A percentile compares a stretch with the other conserved stretches of the same genome.
phyloP scores from a whole-genome alignment of 164 flowering plant species.

The Chloranthus sessilifolius region DNA sequence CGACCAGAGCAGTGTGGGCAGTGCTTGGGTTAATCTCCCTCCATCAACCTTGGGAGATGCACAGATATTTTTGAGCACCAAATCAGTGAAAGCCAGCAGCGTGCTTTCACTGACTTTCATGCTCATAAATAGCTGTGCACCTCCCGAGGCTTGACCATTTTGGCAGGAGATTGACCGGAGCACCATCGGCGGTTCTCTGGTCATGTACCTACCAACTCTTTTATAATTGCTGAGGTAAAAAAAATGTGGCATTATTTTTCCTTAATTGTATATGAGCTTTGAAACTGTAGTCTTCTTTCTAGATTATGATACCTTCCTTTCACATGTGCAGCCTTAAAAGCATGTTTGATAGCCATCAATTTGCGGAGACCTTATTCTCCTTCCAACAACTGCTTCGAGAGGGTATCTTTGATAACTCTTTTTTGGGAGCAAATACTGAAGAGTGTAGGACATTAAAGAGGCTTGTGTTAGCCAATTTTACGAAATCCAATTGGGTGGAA shows the following conservation, averaged over 20 bases:
- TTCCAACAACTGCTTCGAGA: slow-evolving; percentile 75
- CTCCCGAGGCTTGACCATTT: too few species aligned
- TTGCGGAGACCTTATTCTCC: slow-evolving; percentile 56
- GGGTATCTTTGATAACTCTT: slow-evolving; percentile 70
- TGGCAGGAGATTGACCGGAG: too few species aligned
- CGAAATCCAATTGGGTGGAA: slow-evolving; percentile 78
- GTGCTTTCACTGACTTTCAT: too few species aligned
- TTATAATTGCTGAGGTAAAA: too few species aligned
- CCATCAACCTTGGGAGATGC: too few species aligned
- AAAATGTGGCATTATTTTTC: neutral
- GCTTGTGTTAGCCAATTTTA: slow-evolving; percentile 43
- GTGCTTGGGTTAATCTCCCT: too few species aligned
- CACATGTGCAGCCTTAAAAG: slow-evolving; percentile 52
- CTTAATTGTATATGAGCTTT: neutral
- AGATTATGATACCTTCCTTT: neutral
- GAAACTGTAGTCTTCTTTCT: neutral
- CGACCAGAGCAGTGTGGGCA: too few species aligned
- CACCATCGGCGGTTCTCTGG: too few species aligned
- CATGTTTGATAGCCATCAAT: slow-evolving; percentile 71
- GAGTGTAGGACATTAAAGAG: slow-evolving; percentile 58
- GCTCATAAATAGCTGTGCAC: too few species aligned
- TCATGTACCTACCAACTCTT: too few species aligned
- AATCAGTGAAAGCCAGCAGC: too few species aligned
- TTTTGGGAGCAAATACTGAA: slow-evolving; percentile 39
- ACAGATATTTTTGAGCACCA: too few species aligned